phyloP scores from a whole-genome alignment of 805 yeast species.

The Tanozyma kutaoensis region DNA sequence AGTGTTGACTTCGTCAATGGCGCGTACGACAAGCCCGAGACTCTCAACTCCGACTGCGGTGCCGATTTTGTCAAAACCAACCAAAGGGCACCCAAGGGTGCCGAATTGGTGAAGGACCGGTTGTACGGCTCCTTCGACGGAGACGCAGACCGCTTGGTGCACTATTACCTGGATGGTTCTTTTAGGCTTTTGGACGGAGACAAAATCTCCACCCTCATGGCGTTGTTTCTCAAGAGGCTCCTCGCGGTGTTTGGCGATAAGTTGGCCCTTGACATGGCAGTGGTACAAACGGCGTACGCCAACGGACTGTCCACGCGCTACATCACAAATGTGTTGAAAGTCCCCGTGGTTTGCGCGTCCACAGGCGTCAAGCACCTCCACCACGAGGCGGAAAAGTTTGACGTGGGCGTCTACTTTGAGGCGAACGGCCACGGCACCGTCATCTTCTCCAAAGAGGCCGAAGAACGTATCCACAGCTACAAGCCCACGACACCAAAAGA shows the following conservation, averaged over 20 bases:
- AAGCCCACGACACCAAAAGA: constrained; percentile 27
- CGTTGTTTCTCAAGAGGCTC: constrained; percentile 45
- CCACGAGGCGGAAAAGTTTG: constrained; percentile 77
- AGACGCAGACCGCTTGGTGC: constrained; percentile 91
- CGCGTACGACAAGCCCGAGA: constrained; percentile 35
- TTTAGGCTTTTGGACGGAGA: constrained; percentile 81
- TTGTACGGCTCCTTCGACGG: constrained; percentile 87
- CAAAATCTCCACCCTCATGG: constrained; percentile 77
- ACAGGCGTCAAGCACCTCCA: constrained; percentile 97
- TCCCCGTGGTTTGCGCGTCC: constrained; percentile 81
- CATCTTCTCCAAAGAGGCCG: constrained; percentile 35
- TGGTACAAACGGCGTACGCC: constrained; percentile 96
- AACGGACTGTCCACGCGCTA: constrained; percentile 83
- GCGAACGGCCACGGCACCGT: constrained; percentile 99
- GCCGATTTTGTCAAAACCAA: constrained; percentile 92
- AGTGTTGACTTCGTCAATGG: constrained; percentile 37
- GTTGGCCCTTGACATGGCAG: constrained; percentile 47
- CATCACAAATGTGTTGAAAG: constrained; percentile 41
- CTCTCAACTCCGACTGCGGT: constrained; percentile 73
- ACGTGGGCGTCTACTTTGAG: constrained; percentile 90
- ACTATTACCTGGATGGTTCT: constrained; percentile 38
- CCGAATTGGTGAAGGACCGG: constrained; percentile 27
- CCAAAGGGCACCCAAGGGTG: constrained; percentile 61
- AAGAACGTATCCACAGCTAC: constrained; percentile 19
- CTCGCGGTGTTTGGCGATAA: constrained; percentile 31